Conservation (phyloP, 306 rosid genomes). For the Betula pendula region DNA sequence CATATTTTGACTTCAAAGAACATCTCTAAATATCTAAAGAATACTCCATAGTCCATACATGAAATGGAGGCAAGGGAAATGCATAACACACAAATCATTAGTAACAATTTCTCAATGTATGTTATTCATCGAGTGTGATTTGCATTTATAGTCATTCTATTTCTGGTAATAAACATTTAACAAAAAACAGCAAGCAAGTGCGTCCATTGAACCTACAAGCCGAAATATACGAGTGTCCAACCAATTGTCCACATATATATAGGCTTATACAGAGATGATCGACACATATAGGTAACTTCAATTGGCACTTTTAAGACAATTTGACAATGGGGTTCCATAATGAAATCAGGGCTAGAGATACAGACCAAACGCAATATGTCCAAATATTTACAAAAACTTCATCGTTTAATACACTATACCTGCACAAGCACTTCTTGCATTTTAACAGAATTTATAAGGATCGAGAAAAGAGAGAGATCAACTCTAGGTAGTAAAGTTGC, state of each 20-base stretch:
- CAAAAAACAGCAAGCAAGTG: not conserved
- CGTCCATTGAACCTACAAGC: not conserved
- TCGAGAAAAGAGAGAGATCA: slow-evolving; percentile 88
- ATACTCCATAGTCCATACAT: not conserved
- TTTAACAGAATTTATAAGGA: slow-evolving; percentile 77
- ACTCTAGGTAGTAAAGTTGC: slow-evolving; percentile 86
- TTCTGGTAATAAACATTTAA: not conserved
- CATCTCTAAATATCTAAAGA: not conserved
- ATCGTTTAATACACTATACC: slow-evolving; percentile 46
- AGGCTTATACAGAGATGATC: not conserved
- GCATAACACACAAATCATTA: not conserved
- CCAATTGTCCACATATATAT: not conserved
- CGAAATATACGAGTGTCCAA: not conserved
- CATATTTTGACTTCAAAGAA: not conserved
- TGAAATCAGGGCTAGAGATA: not conserved
- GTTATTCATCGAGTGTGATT: not conserved
- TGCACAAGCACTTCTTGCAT: slow-evolving; percentile 87
- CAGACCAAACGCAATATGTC: slow-evolving; percentile 12
- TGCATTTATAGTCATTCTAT: not conserved
- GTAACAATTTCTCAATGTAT: not conserved
- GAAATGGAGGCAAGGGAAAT: not conserved
- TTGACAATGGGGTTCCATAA: not conserved
- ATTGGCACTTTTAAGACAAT: not conserved
- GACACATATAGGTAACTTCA: not conserved
- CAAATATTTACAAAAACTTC: slow-evolving; percentile 3